A percentile compares a stretch with the other conserved stretches of the same genome.
Conservation (phyloP, 139 green algal species). For the Gonium pectorale region DNA sequence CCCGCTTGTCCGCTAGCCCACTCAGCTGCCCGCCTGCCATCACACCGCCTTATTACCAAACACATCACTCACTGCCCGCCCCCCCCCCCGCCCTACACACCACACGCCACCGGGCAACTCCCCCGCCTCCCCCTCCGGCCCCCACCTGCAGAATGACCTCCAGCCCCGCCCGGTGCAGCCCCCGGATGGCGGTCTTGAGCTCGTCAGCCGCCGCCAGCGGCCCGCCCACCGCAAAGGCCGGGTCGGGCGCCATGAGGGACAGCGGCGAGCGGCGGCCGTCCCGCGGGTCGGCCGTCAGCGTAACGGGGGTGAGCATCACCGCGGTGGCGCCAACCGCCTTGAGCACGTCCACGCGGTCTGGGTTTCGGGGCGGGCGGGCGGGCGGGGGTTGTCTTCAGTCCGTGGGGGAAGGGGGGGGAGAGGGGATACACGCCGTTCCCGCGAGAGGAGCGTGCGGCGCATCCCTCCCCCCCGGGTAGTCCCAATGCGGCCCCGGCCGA, state of each 20-base stretch:
- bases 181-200: slow-evolving; percentile 67
- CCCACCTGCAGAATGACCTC: slow-evolving; percentile 76
- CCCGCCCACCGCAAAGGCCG: slow-evolving; percentile 26
- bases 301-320: slow-evolving; percentile 70
- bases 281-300: slow-evolving; percentile 2
- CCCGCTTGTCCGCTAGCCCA: no score
- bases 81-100: no score
- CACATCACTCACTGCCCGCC: background rate
- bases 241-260: slow-evolving; percentile 36
- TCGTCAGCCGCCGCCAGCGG: slow-evolving; percentile 62
- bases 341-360: slow-evolving; percentile 28
- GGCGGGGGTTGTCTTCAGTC: no score
- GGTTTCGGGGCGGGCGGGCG: background rate
- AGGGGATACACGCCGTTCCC: no score
- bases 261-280: slow-evolving; percentile 20
- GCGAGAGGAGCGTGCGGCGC: no score
- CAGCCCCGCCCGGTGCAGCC: slow-evolving; percentile 72
- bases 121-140: no score
- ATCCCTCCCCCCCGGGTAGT: no score
- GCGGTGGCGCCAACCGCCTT: slow-evolving; percentile 60
- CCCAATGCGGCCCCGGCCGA: no score
- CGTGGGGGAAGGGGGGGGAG: background rate
- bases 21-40: background rate
- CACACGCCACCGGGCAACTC: no score
- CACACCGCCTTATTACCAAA: background rate